Base-by-base conservation (phyloP, 2,329 filamentous ascomycete genomes). In the Alternaria sp. region DNA sequence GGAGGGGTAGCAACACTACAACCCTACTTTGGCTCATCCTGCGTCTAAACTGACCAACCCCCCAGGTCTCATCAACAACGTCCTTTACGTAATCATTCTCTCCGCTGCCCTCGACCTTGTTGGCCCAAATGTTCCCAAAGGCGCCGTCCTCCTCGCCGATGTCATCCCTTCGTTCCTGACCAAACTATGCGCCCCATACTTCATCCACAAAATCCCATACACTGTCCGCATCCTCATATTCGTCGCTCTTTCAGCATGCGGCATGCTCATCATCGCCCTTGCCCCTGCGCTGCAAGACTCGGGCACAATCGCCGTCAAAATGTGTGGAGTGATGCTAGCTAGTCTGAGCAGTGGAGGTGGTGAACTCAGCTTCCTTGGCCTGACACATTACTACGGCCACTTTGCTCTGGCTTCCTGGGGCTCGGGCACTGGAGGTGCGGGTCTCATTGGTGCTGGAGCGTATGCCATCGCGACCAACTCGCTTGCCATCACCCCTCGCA, bases 41-140 rank as follows among this genome's bases (percentile, higher is more conserved):
- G 29, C 29, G 13, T 33, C 42, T n/a, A 31, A 9, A 45, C 13
- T 36, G 14, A 42, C 60, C 59, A 51, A 65, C 24, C 8, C 26
- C 24, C 71, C 3, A 94, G 92, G 92, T 51, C 81, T 95, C 17
- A 95, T 98, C 76, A 98, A 99, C 80, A 98, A 98, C 80, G 92
- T 98, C 68, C 90, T 97, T 80, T 98, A 97, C 79, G 94, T 98
- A 55, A 91, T 98, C 77, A 95, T 98, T 74, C 90, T 99, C 71
- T 96, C 93, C 29, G 91, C 95, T 34, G 95, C 95, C 3, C 90
- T 97, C 71, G 95, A 99, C 73, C 90, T 99, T 61, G 95, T 98
- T 69, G 94, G 94, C 34, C 89, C 91, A 31, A 77, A 83, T 64
- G 84, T 97, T 1, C 95, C 95, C 49, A 98, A 98, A 78, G 92